phyloP scores from a whole-genome alignment of 208 protist genomes.

The Leishmania lainsoni region DNA sequence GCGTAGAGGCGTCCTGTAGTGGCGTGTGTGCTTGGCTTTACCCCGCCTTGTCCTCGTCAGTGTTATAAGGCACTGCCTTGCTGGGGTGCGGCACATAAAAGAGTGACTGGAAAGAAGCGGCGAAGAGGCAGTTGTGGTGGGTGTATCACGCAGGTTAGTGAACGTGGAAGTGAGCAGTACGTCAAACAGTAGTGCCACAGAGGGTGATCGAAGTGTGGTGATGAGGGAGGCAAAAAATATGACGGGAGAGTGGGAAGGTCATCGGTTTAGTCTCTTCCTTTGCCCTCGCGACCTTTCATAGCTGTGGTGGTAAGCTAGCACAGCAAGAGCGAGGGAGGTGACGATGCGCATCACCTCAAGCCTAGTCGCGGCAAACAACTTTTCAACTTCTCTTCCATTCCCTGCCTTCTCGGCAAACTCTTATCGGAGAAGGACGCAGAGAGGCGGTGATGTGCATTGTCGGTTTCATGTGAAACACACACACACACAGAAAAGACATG shows the following conservation, averaged over 20 bases:
- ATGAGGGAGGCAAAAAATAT: neutral
- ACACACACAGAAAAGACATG: neutral
- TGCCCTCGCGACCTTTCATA: neutral
- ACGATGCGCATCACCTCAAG: neutral
- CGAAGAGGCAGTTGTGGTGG: neutral
- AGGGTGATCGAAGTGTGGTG: neutral
- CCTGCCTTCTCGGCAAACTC: neutral
- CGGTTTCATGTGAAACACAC: neutral
- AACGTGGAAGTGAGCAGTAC: neutral
- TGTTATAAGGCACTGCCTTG: neutral
- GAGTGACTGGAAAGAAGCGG: neutral
- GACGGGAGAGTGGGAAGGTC: neutral
- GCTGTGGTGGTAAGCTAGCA: neutral
- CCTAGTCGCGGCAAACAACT: neutral
- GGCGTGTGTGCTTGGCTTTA: neutral
- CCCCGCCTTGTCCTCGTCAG: neutral
- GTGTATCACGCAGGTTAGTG: neutral
- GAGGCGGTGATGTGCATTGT: neutral
- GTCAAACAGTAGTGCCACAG: neutral
- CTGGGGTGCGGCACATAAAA: neutral
- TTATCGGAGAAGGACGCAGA: neutral
- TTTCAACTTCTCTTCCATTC: neutral
- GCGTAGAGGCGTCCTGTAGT: neutral
- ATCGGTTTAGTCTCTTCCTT: neutral
- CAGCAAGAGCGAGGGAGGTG: neutral